A percentile compares a stretch with the other conserved stretches of the same genome.
phyloP scores from a whole-genome alignment of 352 stramenopile species.

The Pythium diclinum region DNA sequence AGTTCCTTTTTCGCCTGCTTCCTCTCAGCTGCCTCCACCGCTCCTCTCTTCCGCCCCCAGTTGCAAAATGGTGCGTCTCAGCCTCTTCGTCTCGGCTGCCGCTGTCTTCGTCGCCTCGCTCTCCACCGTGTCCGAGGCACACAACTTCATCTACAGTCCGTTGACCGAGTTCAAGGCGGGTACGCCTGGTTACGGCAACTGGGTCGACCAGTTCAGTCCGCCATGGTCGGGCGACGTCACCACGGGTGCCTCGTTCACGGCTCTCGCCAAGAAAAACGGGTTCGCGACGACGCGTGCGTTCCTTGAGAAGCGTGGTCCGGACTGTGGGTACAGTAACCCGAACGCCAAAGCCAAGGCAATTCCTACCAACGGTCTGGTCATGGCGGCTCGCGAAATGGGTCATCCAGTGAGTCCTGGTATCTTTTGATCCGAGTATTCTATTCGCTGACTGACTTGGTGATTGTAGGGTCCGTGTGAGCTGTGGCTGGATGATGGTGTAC shows the following conservation, averaged over 20 bases:
- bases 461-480: constrained; percentile 19
- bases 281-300: constrained; percentile 11
- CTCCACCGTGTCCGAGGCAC: neutral
- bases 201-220: constrained; percentile 20
- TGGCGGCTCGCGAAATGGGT: neutral
- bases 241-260: constrained; percentile 6
- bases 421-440: neutral
- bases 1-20: too few relatives aligned
- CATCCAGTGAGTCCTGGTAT: neutral
- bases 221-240: constrained; percentile 15
- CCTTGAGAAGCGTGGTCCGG: constrained; percentile 10
- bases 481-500: constrained; percentile 20
- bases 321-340: constrained; percentile 17
- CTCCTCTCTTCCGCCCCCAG: too few relatives aligned
- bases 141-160: constrained; percentile 22
- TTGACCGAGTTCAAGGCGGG: constrained; percentile 20
- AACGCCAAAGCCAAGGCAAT: constrained; percentile 16
- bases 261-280: constrained; percentile 12
- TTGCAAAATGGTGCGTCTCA: constrained; percentile 19
- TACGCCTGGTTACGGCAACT: constrained; percentile 15
- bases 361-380: neutral
- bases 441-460: neutral
- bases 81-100: neutral
- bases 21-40: too few relatives aligned
- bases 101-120: neutral